Conservation (phyloP, 805 yeast genomes). For the Kluyveromyces starmeri region DNA sequence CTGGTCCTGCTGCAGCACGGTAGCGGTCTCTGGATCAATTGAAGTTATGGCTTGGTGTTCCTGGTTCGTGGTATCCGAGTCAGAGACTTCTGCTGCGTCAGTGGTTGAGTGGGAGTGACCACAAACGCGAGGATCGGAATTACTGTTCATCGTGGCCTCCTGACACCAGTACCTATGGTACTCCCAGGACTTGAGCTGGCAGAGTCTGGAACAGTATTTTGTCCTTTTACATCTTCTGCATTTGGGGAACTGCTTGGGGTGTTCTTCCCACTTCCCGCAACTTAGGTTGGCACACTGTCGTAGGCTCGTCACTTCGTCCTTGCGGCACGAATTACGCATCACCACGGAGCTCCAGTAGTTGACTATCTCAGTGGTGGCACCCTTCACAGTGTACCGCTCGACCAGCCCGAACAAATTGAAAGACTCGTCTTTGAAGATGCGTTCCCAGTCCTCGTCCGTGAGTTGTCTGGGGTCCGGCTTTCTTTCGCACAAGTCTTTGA, state of each 20-base stretch:
- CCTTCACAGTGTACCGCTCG: conserved; percentile 73
- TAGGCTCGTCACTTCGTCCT: conserved; percentile 79
- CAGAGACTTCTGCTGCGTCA: too few relatives aligned
- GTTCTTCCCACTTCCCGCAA: conserved; percentile 91
- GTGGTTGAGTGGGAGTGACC: too few relatives aligned
- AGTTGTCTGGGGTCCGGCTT: conserved; percentile 29
- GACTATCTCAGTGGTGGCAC: conserved; percentile 63
- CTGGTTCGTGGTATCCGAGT: too few relatives aligned
- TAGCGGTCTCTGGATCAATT: too few relatives aligned
- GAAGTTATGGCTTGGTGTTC: too few relatives aligned
- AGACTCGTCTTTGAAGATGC: conserved; percentile 36
- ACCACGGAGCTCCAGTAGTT: conserved; percentile 97
- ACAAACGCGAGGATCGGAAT: too few relatives aligned
- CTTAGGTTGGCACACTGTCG: conserved; percentile 90
- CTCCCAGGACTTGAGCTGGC: conserved; percentile 88
- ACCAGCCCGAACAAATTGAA: conserved; percentile 82
- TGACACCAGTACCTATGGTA: conserved; percentile 94
- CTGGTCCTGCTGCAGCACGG: too few relatives aligned
- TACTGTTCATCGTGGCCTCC: too few relatives aligned
- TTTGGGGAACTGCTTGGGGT: conserved; percentile 87
- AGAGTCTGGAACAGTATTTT: conserved; percentile 86
- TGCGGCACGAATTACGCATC: conserved; percentile 90
- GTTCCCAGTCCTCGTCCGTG: conserved; percentile 20
- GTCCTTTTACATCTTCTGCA: conserved; percentile 92
- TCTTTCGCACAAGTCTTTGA: conserved; percentile 37